Percentiles rank a stretch among this genome's conserved stretches.
Evolutionary conservation across 345 rosid species (phyloP).

Genomic region (Psidium guajava): DNA sequence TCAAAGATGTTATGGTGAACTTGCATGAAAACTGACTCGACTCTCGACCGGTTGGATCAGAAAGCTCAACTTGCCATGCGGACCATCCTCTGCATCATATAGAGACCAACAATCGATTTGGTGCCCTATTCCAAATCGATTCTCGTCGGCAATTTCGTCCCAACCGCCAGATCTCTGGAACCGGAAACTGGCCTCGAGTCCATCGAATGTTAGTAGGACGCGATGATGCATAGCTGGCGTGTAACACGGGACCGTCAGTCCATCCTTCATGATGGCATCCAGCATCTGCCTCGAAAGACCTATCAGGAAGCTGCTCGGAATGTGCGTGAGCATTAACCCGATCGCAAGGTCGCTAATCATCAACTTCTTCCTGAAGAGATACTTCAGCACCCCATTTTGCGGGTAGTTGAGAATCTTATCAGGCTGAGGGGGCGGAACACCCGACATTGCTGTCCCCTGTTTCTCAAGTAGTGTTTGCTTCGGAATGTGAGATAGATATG

Average conservation of each 20-base stretch:
- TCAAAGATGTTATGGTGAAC: neutral
- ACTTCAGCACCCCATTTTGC: too few species aligned
- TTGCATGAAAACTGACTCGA: neutral
- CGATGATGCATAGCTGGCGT: neutral
- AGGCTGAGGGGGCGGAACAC: too few species aligned
- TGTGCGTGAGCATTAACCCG: neutral
- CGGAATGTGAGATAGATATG: fast-evolving
- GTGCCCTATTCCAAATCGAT: neutral
- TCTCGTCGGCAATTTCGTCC: neutral
- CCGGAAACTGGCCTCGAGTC: neutral
- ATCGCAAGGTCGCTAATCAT: neutral
- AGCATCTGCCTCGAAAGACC: neutral
- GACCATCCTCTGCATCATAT: too few species aligned
- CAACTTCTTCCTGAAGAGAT: neutral
- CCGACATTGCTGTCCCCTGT: neutral
- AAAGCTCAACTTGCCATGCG: neutral
- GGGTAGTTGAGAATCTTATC: too few species aligned
- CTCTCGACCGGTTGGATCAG: neutral
- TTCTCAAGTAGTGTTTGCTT: fast-evolving
- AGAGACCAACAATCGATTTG: neutral
- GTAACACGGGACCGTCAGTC: neutral
- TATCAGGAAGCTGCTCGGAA: neutral
- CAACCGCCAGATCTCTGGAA: neutral
- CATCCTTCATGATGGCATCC: neutral
- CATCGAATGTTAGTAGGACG: neutral